Percentiles rank a stretch among this genome's conserved stretches.
These are phyloP conservation scores for Plectranthus barbatus DNA, from an alignment of 257 asterid species.

Conservation along the genomic window DNA sequence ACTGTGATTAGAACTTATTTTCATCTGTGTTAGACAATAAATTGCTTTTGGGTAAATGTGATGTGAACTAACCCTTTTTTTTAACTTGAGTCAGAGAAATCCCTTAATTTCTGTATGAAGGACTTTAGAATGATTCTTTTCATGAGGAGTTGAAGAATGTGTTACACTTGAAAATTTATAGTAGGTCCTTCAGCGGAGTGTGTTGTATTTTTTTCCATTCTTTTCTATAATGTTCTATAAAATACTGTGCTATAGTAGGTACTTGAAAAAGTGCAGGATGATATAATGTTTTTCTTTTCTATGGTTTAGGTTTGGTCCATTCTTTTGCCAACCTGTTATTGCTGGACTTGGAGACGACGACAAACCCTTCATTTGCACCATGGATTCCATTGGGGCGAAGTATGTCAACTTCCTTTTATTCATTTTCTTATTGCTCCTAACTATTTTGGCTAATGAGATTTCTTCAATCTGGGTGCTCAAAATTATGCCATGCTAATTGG, in stretches of 20 bases:
- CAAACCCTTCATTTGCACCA: conserved; percentile 96
- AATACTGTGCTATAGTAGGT: no score
- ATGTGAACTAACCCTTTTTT: not conserved
- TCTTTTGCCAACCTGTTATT: conserved; percentile 94
- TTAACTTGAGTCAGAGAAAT: not conserved
- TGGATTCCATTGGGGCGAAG: conserved; percentile 98
- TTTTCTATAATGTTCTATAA: no score
- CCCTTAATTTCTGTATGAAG: not conserved
- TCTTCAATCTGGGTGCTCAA: not conserved
- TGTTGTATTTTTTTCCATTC: not conserved
- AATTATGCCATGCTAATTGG: not conserved
- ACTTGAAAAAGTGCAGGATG: not conserved
- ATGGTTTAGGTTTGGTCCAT: conserved; percentile 78
- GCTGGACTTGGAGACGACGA: conserved; percentile 90
- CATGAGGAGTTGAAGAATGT: not conserved
- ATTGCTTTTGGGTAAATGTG: not conserved
- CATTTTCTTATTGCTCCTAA: not conserved
- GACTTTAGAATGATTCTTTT: not conserved
- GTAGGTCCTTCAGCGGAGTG: not conserved
- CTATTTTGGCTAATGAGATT: not conserved
- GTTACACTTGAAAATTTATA: not conserved
- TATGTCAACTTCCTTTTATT: conserved; percentile 27
- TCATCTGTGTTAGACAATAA: not conserved
- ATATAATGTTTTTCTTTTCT: not conserved
- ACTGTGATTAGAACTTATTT: conserved; percentile 3